Evolutionary conservation across 2,329 filamentous ascomycete species (phyloP), one percentile per base, ranked within the genome.

Genomic region (Rhexocercosporidium sp.): DNA sequence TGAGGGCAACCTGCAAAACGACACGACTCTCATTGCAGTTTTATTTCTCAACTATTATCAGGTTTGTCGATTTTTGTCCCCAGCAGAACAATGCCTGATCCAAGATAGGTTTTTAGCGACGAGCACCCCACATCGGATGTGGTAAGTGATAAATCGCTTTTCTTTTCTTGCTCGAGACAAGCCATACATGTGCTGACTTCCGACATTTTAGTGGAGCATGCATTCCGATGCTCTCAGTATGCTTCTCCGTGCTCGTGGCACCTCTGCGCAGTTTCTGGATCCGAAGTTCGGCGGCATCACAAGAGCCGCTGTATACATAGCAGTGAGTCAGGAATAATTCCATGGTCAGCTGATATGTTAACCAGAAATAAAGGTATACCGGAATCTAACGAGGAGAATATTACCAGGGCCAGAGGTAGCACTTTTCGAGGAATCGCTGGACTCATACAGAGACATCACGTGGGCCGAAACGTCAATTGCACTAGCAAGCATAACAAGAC

Each of bases 221-320:
- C 54, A 57, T 39, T 57, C 54, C 11, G 54, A 57, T 57, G 54
- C 54, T 14, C n/a, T 57, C 5, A 57, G 34, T 20, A 57, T 37
- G 31, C 31, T 57, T 12, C 31, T 57, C 9, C 31, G 54, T 3
- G 27, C 31, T 4, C 54, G 54, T 22, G 54, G 54, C 12, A 57
- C 31, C 18, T 37, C 34, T 27, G 27, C 31, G 1, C 54, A 57
- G 20, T 57, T 57, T 18, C 31, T 57, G 31, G 54, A 57, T 7
- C 54, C 54, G 3, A 57, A 37, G 41, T n/a, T 57, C 1, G 54
- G 54, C 31, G 54, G 54, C 11, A 57, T 57, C 34, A 39, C 54
- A 16, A 25, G 54, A 22, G 54, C 54, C 14, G 54, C 54, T 41
- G 34, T 57, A 16, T 57, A 57, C 31, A 41, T 39, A 25, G 31